Evolutionary conservation across 179 eudicot species (phyloP), one percentile per base, ranked within the genome.

Genomic region (Actinidia chinensis): DNA sequence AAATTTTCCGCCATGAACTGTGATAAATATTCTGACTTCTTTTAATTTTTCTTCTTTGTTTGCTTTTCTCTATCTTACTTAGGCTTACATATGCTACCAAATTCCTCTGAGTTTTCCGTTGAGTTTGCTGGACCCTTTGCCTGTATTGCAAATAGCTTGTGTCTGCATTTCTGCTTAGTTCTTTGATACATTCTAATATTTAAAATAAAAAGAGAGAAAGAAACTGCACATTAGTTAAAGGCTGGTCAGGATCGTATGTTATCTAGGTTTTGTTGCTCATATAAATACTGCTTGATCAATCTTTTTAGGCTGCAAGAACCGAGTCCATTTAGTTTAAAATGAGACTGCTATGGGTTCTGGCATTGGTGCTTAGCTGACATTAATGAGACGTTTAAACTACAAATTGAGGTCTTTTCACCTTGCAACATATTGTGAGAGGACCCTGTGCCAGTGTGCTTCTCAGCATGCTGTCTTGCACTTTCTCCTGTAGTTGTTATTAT

Each of bases 91-190:
- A 22, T 60, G 66, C 66, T 60, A 13, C 12, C 18, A 0, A n/a
- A 55, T 36, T 20, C 47, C 69, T 65, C 47, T 15, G 47, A 40
- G 48, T 40, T 65, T 40, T 65, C 44, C 11, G 23, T 42, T 42
- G 13, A 42, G n/a, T 61, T 68, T 68, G 52, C 6, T 10, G 13
- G 50, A 67, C 17, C 28, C 52, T 68, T 68, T 43, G 0, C 28
- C 9, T 43, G 48, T 10, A 9, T 5, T 23, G 42, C 74, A 47
- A 70, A 70, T 69, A 69, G 56, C 43, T 23, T 25, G 4, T 46
- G 54, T 70, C 40, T 70, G 25, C 40, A 25, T 48, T 22, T 50
- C n/a, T 70, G 58, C 58, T 70, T 23, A 48, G 42, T 70, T 70
- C 55, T 68, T 70, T 23, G 10, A 48, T 48, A 13, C 74, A 14